phyloP scores from a whole-genome alignment of 768 basidiomycete species.

The Auriscalpium vulgare region DNA sequence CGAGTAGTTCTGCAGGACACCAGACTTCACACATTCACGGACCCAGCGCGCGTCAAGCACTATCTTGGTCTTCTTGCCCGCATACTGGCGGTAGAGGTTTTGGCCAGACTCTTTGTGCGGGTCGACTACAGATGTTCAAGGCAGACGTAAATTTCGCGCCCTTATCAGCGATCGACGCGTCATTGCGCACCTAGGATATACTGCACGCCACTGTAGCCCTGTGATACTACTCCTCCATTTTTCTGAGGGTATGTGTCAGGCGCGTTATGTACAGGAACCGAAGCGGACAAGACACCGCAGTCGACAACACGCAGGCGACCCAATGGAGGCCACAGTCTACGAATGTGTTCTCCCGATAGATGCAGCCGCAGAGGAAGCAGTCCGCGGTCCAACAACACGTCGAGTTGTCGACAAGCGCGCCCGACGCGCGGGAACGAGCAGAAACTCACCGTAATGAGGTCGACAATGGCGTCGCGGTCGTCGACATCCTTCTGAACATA shows the following conservation, averaged over 20 bases:
- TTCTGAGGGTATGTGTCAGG: conserved; percentile 36
- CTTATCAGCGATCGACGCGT: too few species aligned
- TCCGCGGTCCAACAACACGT: too few species aligned
- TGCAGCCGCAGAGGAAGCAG: too few species aligned
- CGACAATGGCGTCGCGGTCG: conserved; percentile 55
- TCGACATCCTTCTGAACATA: conserved; percentile 79
- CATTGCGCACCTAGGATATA: conserved; percentile 65
- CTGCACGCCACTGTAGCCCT: conserved; percentile 69
- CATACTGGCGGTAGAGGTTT: conserved; percentile 73
- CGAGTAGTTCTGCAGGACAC: conserved; percentile 65
- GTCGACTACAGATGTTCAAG: conserved; percentile 45
- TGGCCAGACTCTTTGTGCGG: conserved; percentile 75
- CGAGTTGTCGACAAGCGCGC: not conserved
- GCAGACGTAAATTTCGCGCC: not conserved
- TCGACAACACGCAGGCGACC: too few species aligned
- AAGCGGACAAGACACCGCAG: too few species aligned
- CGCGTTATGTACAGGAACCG: not conserved
- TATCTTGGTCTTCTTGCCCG: conserved; percentile 71
- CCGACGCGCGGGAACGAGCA: conserved; percentile 1
- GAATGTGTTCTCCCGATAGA: too few species aligned
- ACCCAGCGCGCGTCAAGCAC: conserved; percentile 72
- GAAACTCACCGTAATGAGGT: conserved; percentile 56
- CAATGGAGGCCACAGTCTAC: too few species aligned
- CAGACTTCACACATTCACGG: conserved; percentile 63
- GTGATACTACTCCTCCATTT: conserved; percentile 67